Base-by-base conservation (phyloP, 352 stramenopile genomes). In the Achlya hypogyna region DNA sequence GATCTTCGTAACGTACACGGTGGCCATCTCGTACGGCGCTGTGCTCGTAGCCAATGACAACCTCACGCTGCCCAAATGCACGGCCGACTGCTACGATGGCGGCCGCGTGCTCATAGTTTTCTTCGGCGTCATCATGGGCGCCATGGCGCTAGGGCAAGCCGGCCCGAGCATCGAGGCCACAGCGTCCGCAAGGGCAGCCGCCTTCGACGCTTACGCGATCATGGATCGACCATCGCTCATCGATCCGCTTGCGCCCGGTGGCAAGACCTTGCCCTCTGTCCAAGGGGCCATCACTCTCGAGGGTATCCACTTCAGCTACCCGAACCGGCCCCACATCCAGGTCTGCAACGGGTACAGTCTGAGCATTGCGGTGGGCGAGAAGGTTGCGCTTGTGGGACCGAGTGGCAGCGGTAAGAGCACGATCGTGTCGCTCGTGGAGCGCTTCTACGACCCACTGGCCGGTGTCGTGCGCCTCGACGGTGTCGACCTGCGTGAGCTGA, bases 341-440 rank as follows among this genome's bases (percentile, higher is more conserved):
- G 77, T 91, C 29, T 89, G 85, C 70, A 58, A 63, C 18, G 75
- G 63, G 0, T 51, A 88, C 12, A 82, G 78, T 38, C 31, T 91
- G 42, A 75, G 82, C n/a, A 74, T 90, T 47, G 59, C 78, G 29
- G 76, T 78, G 22, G 80, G 84, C 60, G 78, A 93, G 65, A 91
- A 81, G 8, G 74, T 89, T 38, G 84, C 82, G n/a, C 77, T 93
- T 25, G 82, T 90, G 0, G 84, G 84, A 0, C 73, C 78, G 0
- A 88, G 77, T 63, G 84, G 84, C 6, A 84, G 77, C 34, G 84
- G 84, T 22, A 92, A 92, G 56, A 89, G 82, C 28, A 88, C 84
- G 14, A 67, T 92, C 14, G 83, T 77, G 47, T 77, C 75, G n/a
- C 71, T 92, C 4, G 74, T 92, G 27, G 82, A 87, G 4, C 75